phyloP scores from a whole-genome alignment of 1,284 basidiomycete species.

The Vanrija sp. region DNA sequence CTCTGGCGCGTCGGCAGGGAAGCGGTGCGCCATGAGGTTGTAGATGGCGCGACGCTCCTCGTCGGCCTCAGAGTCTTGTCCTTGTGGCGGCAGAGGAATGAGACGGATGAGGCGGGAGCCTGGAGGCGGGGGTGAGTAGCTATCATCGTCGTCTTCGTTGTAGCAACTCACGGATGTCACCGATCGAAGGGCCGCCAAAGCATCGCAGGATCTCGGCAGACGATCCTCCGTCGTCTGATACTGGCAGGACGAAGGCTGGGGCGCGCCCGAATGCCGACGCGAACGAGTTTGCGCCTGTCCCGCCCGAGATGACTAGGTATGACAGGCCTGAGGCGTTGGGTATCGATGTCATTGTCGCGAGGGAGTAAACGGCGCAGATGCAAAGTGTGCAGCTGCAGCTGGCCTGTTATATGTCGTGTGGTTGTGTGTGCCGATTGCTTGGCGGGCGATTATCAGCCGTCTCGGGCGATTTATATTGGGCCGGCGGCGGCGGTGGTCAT shows the following conservation, averaged over 20 bases:
- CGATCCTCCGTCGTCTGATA: conserved; percentile 55
- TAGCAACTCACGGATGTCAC: conserved; percentile 49
- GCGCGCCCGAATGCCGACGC: conserved; percentile 52
- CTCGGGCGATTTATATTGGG: too few relatives aligned
- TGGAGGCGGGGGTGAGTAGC: not conserved
- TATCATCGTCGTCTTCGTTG: too few relatives aligned
- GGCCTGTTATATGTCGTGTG: too few relatives aligned
- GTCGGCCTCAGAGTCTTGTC: conserved; percentile 24
- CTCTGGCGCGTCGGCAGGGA: conserved; percentile 65
- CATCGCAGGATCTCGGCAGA: conserved; percentile 51
- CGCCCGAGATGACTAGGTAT: conserved; percentile 53
- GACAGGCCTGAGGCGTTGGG: conserved; percentile 5
- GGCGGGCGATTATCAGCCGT: too few relatives aligned
- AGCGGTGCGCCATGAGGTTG: conserved; percentile 71
- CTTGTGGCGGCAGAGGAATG: conserved; percentile 43
- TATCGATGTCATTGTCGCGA: too few relatives aligned
- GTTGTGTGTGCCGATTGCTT: too few relatives aligned
- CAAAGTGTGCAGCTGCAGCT: too few relatives aligned
- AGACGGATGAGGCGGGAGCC: conserved; percentile 54
- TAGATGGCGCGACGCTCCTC: conserved; percentile 59
- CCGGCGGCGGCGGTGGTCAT: too few relatives aligned
- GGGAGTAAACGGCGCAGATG: too few relatives aligned
- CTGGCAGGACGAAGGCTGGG: conserved; percentile 50
- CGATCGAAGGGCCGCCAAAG: conserved; percentile 52
- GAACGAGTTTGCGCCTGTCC: conserved; percentile 54